Percentiles rank a stretch among this genome's conserved stretches.
Conservation (phyloP, 306 rosid species). For the Arachis stenosperma region DNA sequence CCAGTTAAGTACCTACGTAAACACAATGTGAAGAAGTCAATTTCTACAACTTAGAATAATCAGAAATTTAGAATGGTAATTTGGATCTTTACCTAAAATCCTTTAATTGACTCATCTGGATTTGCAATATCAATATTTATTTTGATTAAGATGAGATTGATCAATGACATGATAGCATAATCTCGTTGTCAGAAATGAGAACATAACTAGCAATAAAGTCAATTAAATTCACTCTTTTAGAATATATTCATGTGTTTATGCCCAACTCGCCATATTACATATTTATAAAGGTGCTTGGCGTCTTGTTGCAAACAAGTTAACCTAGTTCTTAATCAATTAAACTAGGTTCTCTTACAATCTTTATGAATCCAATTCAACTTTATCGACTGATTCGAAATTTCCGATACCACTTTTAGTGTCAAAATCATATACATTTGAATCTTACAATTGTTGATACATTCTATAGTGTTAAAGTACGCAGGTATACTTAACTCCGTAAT, state of each 20-base stretch:
- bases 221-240: neutral
- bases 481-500: neutral
- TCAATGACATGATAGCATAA: neutral
- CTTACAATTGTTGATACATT: neutral
- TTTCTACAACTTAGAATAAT: neutral
- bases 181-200: neutral
- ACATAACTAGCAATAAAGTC: neutral
- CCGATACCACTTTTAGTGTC: conserved; percentile 11
- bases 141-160: neutral
- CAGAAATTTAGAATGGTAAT: neutral
- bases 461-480: neutral
- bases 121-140: neutral
- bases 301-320: neutral
- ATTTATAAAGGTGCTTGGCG: neutral
- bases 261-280: neutral
- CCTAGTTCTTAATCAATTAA: neutral
- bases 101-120: neutral
- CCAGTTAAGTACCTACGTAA: conserved; percentile 65
- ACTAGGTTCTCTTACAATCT: neutral
- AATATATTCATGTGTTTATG: neutral
- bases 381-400: neutral
- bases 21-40: conserved; percentile 19
- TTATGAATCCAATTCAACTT: neutral
- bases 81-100: neutral
- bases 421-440: neutral